Evolutionary conservation across 2,329 filamentous ascomycete genomes (phyloP).

Genomic region (Trichoderma harzianum): DNA sequence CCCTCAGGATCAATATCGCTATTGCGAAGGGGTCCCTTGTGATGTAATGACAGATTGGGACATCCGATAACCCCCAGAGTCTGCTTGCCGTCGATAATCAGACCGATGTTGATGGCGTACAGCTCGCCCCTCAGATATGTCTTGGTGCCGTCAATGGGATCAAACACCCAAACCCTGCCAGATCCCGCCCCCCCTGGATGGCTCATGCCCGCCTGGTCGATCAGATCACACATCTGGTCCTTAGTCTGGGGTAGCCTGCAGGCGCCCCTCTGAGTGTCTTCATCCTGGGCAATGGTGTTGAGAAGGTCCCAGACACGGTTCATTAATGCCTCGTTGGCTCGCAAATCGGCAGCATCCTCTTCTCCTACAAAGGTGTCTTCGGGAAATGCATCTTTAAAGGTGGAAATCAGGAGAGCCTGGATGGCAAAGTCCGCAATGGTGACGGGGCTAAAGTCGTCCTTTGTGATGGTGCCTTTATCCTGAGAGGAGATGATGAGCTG

Average conservation of each 20-base stretch:
- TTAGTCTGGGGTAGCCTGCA: constrained; percentile 36
- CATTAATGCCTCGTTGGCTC: constrained; percentile 41
- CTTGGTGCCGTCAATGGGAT: constrained; percentile 59
- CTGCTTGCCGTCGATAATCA: constrained; percentile 50
- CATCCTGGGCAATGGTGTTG: constrained; percentile 28
- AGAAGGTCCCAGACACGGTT: constrained; percentile 48
- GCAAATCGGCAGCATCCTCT: constrained; percentile 49
- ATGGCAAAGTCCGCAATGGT: constrained; percentile 59
- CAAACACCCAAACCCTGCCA: constrained; percentile 55
- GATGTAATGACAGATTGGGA: constrained; percentile 43
- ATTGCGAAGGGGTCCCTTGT: constrained; percentile 40
- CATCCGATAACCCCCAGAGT: constrained; percentile 48
- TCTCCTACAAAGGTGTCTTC: constrained; percentile 53
- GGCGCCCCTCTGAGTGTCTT: constrained; percentile 23
- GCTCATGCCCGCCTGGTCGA: constrained; percentile 49
- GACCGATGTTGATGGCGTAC: constrained; percentile 56
- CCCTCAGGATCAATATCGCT: constrained; percentile 41
- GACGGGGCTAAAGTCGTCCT: constrained; percentile 55
- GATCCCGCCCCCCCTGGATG: constrained; percentile 31
- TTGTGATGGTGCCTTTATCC: constrained; percentile 51
- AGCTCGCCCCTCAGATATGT: constrained; percentile 53
- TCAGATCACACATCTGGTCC: constrained; percentile 49
- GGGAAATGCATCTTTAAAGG: constrained; percentile 50
- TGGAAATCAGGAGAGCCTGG: constrained; percentile 52
- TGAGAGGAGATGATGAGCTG: constrained; percentile 45